phyloP scores from a whole-genome alignment of 2,329 filamentous ascomycete species.

The Aspergillus glaucus region DNA sequence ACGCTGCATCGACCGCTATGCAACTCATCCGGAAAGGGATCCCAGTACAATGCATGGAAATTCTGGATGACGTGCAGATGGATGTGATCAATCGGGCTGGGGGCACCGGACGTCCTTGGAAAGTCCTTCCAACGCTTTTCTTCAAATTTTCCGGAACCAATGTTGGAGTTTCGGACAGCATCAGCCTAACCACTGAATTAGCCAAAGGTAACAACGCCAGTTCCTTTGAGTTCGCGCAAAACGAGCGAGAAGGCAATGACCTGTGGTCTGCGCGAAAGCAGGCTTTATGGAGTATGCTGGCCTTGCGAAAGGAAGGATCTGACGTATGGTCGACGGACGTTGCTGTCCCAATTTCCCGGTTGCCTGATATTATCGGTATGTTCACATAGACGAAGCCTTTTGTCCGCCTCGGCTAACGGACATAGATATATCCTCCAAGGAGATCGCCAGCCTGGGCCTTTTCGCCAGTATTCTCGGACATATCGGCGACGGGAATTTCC shows the following conservation, averaged over 20 bases:
- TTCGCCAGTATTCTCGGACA: conserved; percentile 87
- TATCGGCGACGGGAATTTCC: conserved; percentile 91
- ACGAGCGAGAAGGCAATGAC: conserved; percentile 48
- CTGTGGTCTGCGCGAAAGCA: conserved; percentile 58
- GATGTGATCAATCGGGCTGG: conserved; percentile 61
- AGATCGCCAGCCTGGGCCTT: conserved; percentile 76
- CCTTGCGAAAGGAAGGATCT: conserved; percentile 48
- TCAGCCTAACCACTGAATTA: conserved; percentile 61
- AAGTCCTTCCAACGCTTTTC: conserved; percentile 36
- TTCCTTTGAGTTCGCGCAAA: conserved; percentile 51
- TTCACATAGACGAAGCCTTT: not conserved
- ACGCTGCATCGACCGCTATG: conserved; percentile 59
- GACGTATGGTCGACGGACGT: conserved; percentile 59
- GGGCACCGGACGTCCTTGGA: conserved; percentile 47
- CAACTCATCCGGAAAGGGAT: conserved; percentile 59
- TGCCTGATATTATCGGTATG: conserved; percentile 57
- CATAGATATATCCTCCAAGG: conserved; percentile 76
- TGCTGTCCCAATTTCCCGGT: conserved; percentile 54
- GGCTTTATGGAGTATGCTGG: conserved; percentile 56
- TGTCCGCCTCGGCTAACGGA: conserved; percentile 8
- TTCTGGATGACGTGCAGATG: conserved; percentile 59
- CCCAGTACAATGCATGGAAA: conserved; percentile 60
- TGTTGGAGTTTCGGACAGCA: conserved; percentile 70
- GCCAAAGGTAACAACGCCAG: conserved; percentile 54
- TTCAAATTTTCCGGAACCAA: conserved; percentile 67